phyloP scores from a whole-genome alignment of 2,329 filamentous ascomycete genomes.

The Cercospora sp. region DNA sequence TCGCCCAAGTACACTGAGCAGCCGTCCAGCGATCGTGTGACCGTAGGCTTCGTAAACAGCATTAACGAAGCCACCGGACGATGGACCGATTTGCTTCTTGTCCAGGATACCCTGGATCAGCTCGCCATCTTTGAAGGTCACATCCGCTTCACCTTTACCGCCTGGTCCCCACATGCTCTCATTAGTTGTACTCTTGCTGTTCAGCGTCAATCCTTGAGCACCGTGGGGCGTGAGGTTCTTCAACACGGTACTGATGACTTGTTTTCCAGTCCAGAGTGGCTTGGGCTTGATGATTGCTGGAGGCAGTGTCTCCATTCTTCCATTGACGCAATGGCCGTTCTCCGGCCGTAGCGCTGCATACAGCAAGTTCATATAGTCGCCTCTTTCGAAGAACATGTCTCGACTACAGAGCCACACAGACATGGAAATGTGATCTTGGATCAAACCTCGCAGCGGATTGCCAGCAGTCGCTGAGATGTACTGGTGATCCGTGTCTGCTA shows the following conservation, averaged over 20 bases:
- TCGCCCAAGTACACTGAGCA: conserved; percentile 85
- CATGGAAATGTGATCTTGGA: conserved; percentile 97
- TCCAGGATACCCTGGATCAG: conserved; percentile 89
- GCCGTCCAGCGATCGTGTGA: conserved; percentile 77
- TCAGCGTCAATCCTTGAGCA: conserved; percentile 75
- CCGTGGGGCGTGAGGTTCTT: conserved; percentile 83
- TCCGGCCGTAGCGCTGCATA: conserved; percentile 89
- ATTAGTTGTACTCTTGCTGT: conserved; percentile 74
- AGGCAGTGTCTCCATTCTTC: conserved; percentile 75
- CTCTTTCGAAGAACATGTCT: conserved; percentile 84
- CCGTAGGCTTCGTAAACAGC: conserved; percentile 93
- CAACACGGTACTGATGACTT: conserved; percentile 87
- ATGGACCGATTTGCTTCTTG: conserved; percentile 90
- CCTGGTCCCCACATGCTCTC: conserved; percentile 74
- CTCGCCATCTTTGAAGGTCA: conserved; percentile 83
- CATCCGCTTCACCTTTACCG: conserved; percentile 63
- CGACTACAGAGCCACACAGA: conserved; percentile 86
- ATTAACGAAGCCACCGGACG: conserved; percentile 83
- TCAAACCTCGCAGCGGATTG: conserved; percentile 89
- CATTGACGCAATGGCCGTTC: conserved; percentile 79
- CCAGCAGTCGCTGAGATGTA: conserved; percentile 93
- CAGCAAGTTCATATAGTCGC: conserved; percentile 89
- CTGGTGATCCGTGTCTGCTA: conserved; percentile 96
- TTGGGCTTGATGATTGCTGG: conserved; percentile 81
- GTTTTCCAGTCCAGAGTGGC: conserved; percentile 90